phyloP scores from a whole-genome alignment of 176 grass and related monocot species.

The Carex parvula region DNA sequence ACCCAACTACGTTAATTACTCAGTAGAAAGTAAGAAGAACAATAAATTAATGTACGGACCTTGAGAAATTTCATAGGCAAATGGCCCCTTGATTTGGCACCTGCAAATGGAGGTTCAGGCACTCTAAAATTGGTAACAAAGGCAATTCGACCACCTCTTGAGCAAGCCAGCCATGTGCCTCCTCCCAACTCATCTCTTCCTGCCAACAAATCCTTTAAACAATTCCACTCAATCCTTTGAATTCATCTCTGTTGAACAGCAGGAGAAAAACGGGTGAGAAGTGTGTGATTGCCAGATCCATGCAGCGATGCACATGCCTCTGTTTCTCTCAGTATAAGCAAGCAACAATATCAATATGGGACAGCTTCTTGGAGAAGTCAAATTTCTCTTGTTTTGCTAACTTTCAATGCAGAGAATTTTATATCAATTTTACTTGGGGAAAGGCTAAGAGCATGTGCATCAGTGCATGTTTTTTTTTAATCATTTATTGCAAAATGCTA shows the following conservation, averaged over 20 bases:
- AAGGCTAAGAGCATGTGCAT: no score
- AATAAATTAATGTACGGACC: constrained; percentile 26
- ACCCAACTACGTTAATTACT: no score
- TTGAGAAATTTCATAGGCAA: constrained; percentile 80
- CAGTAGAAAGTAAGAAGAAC: no score
- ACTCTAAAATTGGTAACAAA: constrained; percentile 78
- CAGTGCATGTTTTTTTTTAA: no score
- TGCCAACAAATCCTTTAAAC: constrained; percentile 42
- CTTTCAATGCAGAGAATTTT: no score
- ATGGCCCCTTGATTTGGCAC: constrained; percentile 60
- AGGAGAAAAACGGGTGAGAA: constrained; percentile 53
- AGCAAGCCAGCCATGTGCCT: constrained; percentile 88
- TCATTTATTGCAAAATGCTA: no score
- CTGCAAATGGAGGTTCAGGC: constrained; percentile 15
- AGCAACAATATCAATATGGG: no score
- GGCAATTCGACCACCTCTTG: constrained; percentile 55
- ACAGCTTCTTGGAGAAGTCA: no score
- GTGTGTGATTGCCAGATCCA: constrained; percentile 83
- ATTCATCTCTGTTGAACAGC: constrained; percentile 82
- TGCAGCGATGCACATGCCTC: constrained; percentile 66
- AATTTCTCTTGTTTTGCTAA: no score
- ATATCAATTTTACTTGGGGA: no score
- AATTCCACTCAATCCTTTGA: not conserved
- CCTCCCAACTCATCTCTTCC: constrained; percentile 72
- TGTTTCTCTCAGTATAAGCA: not conserved